Base-by-base conservation (phyloP, 177 flowering plant genomes). In the Tripterygium wilfordii region DNA sequence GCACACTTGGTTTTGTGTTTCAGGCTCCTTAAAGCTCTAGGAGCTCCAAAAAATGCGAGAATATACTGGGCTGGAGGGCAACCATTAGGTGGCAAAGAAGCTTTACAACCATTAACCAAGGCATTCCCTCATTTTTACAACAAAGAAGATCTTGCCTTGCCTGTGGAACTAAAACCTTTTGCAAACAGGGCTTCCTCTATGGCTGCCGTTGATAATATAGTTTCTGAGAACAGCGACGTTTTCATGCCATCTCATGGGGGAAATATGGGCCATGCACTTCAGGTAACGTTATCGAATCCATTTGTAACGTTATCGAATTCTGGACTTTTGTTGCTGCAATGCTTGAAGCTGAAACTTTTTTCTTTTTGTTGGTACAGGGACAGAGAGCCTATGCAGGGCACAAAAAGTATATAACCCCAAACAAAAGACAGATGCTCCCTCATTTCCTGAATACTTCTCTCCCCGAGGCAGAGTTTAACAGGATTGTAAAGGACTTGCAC, bases 231-330 rank as follows among this genome's bases (percentile, higher is more conserved):
- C 13, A 87, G 97, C 31, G 83, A 94, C 58, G 90, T 94, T n/a
- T 94, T 90, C 79, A 90, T 90, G 88, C 80, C 97, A 41, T 94
- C 97, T 43, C 96, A 94, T 71, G 99, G 99, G 8, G 99, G 99
- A 45, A 89, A 94, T 48, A 94, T 94, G 99, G 96, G 90, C 15
- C 99, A 76, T 36, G 96, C 96, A 2, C 59, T 94, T n/a, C 97
- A 94, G 98, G 98, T 92, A 77, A 13, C 30, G 30, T 28, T 5
- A 28, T 28, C 10, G 30, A 4, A 28, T 28, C 10, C 30, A 28
- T 4, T 28, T 28, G 30, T 5, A 4, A 4, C 5, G 5, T n/a
- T n/a, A n/a, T n/a, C n/a, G n/a, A n/a, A n/a, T n/a, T n/a, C n/a
- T n/a, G n/a, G n/a, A n/a, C n/a, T n/a, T n/a, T n/a, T n/a, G n/a